Evolutionary conservation across 1,139 yeast species (phyloP).

Genomic region (Hemisphaericaspora xylofermentans): DNA sequence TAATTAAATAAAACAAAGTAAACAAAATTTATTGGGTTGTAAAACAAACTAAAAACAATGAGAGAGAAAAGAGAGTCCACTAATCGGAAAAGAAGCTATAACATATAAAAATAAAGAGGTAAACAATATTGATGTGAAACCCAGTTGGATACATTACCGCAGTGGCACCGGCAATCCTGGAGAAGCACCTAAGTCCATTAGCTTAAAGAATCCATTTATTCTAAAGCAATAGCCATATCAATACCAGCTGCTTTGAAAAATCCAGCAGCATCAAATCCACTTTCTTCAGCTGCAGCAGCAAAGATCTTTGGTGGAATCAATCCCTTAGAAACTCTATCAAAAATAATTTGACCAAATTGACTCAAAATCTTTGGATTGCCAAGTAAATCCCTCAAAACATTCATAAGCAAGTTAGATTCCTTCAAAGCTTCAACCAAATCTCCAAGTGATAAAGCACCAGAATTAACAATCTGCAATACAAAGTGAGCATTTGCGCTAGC

Average conservation of each 20-base stretch:
- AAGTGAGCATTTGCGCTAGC: conserved; percentile 29
- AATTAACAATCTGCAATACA: conserved; percentile 22
- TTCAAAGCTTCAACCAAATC: conserved; percentile 24
- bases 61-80: no score
- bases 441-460: conserved; percentile 23
- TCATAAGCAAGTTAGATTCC: conserved; percentile 22
- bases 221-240: neutral
- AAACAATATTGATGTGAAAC: no score
- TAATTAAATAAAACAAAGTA: no score
- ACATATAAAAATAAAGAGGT: no score
- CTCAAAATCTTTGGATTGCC: conserved; percentile 20
- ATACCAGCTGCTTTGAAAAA: neutral
- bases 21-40: no score
- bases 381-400: conserved; percentile 21
- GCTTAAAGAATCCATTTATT: no score
- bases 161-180: no score
- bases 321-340: conserved; percentile 22
- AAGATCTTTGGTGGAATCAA: conserved; percentile 16
- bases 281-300: conserved; percentile 1
- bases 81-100: no score
- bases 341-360: conserved; percentile 20
- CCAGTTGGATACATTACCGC: no score
- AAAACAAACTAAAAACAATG: no score
- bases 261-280: neutral
- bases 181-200: no score